These are phyloP conservation scores for Fraxinus greggii DNA, from an alignment of 305 asterid genomes.

Conservation along the genomic window DNA sequence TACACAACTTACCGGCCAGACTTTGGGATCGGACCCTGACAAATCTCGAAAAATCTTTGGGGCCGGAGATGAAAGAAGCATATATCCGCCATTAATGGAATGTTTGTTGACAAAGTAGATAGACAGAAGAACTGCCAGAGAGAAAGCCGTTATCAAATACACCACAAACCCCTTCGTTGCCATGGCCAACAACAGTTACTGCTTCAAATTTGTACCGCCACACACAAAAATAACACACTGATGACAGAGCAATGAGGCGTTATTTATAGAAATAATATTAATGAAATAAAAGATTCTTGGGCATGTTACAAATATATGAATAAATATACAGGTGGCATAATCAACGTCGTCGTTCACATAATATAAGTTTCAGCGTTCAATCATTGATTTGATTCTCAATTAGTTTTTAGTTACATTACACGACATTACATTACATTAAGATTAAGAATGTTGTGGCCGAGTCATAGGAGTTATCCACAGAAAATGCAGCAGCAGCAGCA, in stretches of 20 bases:
- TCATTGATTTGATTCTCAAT: not conserved
- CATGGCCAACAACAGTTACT: conserved; percentile 34
- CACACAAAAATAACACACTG: not conserved
- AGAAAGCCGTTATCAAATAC: conserved; percentile 61
- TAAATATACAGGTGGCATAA: not conserved
- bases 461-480: not conserved
- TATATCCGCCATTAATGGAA: conserved; percentile 29
- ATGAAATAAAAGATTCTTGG: not conserved
- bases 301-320: not conserved
- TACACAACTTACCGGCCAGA: conserved; percentile 74
- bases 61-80: conserved; percentile 28
- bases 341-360: not conserved
- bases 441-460: not conserved
- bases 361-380: not conserved
- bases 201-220: not conserved
- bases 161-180: conserved; percentile 60
- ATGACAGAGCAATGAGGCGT: not conserved
- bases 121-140: conserved; percentile 53
- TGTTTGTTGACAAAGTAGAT: conserved; percentile 42
- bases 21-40: conserved; percentile 48
- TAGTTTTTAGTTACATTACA: too few relatives aligned
- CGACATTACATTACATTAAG: not conserved
- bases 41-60: not conserved
- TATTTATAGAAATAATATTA: not conserved
- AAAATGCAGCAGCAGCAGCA: not conserved